Percentiles rank a stretch among this genome's conserved stretches.
These are phyloP conservation scores for Fusarium clavum DNA, from an alignment of 2,329 filamentous ascomycete species.

Conservation along the genomic window DNA sequence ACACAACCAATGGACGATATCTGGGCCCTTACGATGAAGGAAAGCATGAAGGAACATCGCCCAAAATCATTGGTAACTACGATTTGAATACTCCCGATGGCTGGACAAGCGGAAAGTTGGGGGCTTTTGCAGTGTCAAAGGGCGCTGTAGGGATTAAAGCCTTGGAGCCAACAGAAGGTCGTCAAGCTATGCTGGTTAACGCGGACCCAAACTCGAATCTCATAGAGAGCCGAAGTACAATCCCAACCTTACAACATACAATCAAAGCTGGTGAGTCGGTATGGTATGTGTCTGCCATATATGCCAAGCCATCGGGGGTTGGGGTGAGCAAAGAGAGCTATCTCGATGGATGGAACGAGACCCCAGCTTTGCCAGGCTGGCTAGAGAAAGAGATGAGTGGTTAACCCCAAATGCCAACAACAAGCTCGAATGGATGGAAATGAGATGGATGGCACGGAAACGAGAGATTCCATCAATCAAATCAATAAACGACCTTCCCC, in stretches of 20 bases:
- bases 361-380: constrained; percentile 71
- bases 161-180: constrained; percentile 60
- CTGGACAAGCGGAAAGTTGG: constrained; percentile 61
- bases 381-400: constrained; percentile 62
- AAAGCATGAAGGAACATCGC: constrained; percentile 62
- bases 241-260: constrained; percentile 75
- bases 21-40: constrained; percentile 61
- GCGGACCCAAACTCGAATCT: constrained; percentile 85
- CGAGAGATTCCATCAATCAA: constrained; percentile 44
- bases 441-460: constrained; percentile 21
- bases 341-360: constrained; percentile 70
- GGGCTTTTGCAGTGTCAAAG: constrained; percentile 68
- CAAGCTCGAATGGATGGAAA: constrained; percentile 29
- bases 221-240: constrained; percentile 75
- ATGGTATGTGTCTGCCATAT: constrained; percentile 79
- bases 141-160: constrained; percentile 69
- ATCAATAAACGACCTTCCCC: constrained; percentile 27
- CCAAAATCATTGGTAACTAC: constrained; percentile 70
- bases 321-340: constrained; percentile 65
- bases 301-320: constrained; percentile 71
- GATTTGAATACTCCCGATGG: constrained; percentile 66
- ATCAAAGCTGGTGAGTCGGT: constrained; percentile 66
- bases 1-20: constrained; percentile 60
- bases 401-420: constrained; percentile 30
- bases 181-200: constrained; percentile 74